Base-by-base conservation (phyloP, 129 eudicot genomes). In the Tagetes erecta region DNA sequence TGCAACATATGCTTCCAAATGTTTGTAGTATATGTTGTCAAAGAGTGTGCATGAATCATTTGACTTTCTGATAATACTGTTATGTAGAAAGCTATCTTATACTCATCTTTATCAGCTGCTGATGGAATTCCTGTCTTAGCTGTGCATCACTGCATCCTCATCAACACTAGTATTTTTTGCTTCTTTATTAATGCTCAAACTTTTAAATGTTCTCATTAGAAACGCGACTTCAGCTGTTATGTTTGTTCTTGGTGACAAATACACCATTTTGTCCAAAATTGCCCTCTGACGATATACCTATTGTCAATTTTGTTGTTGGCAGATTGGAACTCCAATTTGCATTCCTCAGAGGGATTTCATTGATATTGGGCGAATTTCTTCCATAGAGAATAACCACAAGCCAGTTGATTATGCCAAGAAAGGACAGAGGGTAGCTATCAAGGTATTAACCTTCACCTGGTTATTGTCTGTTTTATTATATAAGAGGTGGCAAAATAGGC, bases 281-380 rank as follows among this genome's bases (percentile, higher is more conserved):
- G 52, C 13, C 27, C 27, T 3, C 52, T 47, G 36, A 20, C 40
- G 33, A 8, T 10, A 40, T 56, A 3, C 34, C 8, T 57, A 42
- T 42, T 57, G 42, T 62, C 37, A 62, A 46, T 12, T 20, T 76
- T 33, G 7, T 44, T 12, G 0, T 62, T 46, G 46, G 63, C 88
- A 92, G 97, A 64, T 89, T 64, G 96, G 96, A 51, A 89, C 96
- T 79, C 96, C 96, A 1, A 81, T 92, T 57, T 92, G 97, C 78
- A 76, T 92, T 66, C 96, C 96, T 20, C 72, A 77, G 68, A 83
- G 65, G 74, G 96, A 89, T 1, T 85, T 85, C 68, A 83, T 89
- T 60, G 87, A 84, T 38, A 89, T 92, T 82, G 96, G 96, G 20
- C 84, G 88, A 33, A 83, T 91, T 69, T 86, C 95, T 58, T 91